phyloP scores from a whole-genome alignment of 805 yeast species.

The Yarrowia divulgata region DNA sequence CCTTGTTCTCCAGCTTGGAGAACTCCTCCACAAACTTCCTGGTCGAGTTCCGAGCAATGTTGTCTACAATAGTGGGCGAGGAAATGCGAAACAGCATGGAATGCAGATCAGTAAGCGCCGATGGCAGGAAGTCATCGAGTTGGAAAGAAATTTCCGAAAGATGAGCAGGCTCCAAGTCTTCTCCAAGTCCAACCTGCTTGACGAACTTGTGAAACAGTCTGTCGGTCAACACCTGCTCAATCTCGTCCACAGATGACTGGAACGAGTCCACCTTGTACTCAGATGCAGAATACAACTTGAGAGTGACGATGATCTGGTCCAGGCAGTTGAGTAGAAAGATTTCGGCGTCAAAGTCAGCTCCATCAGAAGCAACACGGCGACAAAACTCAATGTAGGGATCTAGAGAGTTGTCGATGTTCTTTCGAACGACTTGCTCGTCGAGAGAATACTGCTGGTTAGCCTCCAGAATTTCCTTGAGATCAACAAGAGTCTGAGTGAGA shows the following conservation, averaged over 20 bases:
- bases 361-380: conserved; percentile 45
- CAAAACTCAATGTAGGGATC: conserved; percentile 50
- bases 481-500: conserved; percentile 70
- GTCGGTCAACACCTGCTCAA: conserved; percentile 46
- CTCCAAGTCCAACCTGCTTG: conserved; percentile 28
- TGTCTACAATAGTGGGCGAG: conserved; percentile 50
- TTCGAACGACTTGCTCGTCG: conserved; percentile 41
- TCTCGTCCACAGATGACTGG: conserved; percentile 46
- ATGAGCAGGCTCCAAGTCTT: conserved; percentile 37
- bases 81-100: conserved; percentile 46
- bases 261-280: conserved; percentile 48
- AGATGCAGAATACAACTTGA: conserved; percentile 48
- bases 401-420: conserved; percentile 48
- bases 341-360: conserved; percentile 45
- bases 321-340: conserved; percentile 51
- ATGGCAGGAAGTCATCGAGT: conserved; percentile 51
- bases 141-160: conserved; percentile 43
- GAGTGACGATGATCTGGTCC: conserved; percentile 48
- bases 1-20: conserved; percentile 47
- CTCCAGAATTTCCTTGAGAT: conserved; percentile 65
- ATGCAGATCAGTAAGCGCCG: conserved; percentile 49
- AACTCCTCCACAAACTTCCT: conserved; percentile 49
- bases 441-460: conserved; percentile 43
- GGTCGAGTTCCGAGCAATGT: conserved; percentile 48
- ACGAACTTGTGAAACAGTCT: conserved; percentile 43